Evolutionary conservation across 768 basidiomycete genomes (phyloP).

Genomic region (Boletus rufocinnamomeus): DNA sequence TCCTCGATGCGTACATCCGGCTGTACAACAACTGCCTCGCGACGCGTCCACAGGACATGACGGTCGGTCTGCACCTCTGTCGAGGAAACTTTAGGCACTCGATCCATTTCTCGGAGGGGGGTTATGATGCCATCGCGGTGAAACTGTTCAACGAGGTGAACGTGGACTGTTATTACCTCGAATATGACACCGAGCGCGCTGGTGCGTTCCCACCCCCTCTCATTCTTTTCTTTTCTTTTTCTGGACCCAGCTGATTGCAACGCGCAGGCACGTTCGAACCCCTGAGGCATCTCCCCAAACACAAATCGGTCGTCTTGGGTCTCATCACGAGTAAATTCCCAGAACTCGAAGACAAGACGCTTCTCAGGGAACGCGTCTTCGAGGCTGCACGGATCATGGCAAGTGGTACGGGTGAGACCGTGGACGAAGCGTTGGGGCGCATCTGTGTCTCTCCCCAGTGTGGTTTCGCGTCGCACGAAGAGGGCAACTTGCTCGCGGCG

Average conservation of each 20-base stretch:
- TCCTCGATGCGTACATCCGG: conserved; percentile 61
- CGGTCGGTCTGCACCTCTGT: conserved; percentile 45
- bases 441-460: conserved; percentile 53
- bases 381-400: conserved; percentile 47
- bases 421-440: conserved; percentile 41
- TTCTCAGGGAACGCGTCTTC: conserved; percentile 42
- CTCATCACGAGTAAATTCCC: conserved; percentile 47
- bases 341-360: conserved; percentile 43
- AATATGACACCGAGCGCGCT: conserved; percentile 50
- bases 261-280: conserved; percentile 34
- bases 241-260: neutral
- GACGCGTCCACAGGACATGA: conserved; percentile 42
- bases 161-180: conserved; percentile 48
- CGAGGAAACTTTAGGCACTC: conserved; percentile 38
- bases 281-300: conserved; percentile 31
- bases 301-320: conserved; percentile 45
- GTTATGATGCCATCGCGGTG: conserved; percentile 46
- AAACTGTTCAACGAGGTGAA: conserved; percentile 48
- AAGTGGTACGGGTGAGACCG: conserved; percentile 37
- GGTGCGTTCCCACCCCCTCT: conserved; percentile 25
- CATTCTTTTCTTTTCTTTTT: neutral
- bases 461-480: conserved; percentile 49
- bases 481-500: conserved; percentile 42
- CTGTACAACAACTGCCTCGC: conserved; percentile 42
- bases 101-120: conserved; percentile 47